Evolutionary conservation across 441 rosid species (phyloP).

Genomic region (Jatropha multifida): DNA sequence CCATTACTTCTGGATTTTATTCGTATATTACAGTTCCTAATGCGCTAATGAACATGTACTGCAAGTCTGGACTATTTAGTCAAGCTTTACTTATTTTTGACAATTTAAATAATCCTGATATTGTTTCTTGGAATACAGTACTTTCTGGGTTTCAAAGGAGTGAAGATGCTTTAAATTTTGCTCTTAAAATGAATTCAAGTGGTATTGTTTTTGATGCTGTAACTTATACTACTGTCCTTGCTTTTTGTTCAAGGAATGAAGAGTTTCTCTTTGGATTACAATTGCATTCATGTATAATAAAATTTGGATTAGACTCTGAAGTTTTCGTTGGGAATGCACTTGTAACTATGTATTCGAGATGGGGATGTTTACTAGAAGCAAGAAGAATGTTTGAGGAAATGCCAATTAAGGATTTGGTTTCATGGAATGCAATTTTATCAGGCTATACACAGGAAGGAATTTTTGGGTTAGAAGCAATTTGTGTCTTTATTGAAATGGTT

Average conservation of each 20-base stretch:
- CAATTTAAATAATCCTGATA: conserved; percentile 55
- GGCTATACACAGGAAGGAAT: conserved; percentile 68
- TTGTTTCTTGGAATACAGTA: conserved; percentile 84
- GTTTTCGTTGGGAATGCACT: conserved; percentile 72
- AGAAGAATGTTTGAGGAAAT: conserved; percentile 62
- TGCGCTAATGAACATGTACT: conserved; percentile 67
- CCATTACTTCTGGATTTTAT: conserved; percentile 53
- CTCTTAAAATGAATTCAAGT: conserved; percentile 46
- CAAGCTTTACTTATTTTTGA: conserved; percentile 58
- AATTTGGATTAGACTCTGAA: conserved; percentile 58
- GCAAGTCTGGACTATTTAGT: conserved; percentile 51
- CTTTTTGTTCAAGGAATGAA: conserved; percentile 55
- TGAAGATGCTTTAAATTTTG: conserved; percentile 53
- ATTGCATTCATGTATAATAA: conserved; percentile 56
- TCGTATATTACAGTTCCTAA: conserved; percentile 55
- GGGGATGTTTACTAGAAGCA: conserved; percentile 49
- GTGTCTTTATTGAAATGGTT: conserved; percentile 54
- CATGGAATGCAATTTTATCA: conserved; percentile 84
- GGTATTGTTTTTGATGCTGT: conserved; percentile 67
- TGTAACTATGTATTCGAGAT: conserved; percentile 67
- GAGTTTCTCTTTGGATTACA: conserved; percentile 64
- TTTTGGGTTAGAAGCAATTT: conserved; percentile 53
- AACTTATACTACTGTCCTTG: conserved; percentile 57
- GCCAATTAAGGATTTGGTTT: conserved; percentile 60
- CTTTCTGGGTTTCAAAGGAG: conserved; percentile 65